Evolutionary conservation across 2,329 filamentous ascomycete species (phyloP).

Genomic region (Ophidiomyces ophidiicola): DNA sequence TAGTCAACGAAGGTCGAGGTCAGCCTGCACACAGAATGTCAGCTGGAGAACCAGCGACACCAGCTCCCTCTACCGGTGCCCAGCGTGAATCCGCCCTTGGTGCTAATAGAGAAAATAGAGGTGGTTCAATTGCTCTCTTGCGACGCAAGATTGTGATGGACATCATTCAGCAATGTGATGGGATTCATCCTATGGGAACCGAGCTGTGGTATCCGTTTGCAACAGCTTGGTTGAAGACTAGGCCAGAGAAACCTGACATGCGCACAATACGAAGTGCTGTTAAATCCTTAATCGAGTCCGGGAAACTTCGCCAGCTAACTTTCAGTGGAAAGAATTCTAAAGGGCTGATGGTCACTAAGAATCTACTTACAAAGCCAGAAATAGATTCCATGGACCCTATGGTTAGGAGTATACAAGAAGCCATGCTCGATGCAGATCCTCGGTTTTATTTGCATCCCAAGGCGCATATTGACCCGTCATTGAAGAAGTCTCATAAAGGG

Average conservation of each 20-base stretch:
- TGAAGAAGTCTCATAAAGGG: slow-evolving; percentile 21
- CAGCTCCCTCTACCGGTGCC: neutral
- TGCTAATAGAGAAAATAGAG: slow-evolving; percentile 13
- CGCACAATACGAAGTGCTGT: slow-evolving; percentile 42
- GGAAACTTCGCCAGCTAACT: slow-evolving; percentile 41
- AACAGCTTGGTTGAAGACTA: slow-evolving; percentile 39
- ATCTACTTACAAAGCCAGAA: slow-evolving; percentile 38
- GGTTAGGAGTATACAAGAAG: slow-evolving; percentile 39
- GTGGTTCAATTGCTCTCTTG: slow-evolving; percentile 35
- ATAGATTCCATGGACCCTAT: slow-evolving; percentile 34
- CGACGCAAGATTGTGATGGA: slow-evolving; percentile 43
- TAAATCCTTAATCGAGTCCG: slow-evolving; percentile 38
- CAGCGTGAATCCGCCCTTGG: neutral
- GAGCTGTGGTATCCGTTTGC: slow-evolving; percentile 46
- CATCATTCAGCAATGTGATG: slow-evolving; percentile 42
- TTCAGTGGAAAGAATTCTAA: slow-evolving; percentile 41
- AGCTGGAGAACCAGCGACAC: too few relatives aligned
- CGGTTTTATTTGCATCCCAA: slow-evolving; percentile 36
- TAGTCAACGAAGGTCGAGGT: too few relatives aligned
- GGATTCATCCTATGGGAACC: slow-evolving; percentile 43
- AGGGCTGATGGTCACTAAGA: slow-evolving; percentile 39
- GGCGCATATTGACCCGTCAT: slow-evolving; percentile 28
- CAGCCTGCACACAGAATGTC: too few relatives aligned
- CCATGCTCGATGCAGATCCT: slow-evolving; percentile 37
- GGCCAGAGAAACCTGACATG: slow-evolving; percentile 38